phyloP scores from a whole-genome alignment of 768 basidiomycete genomes.

The Tylopilus plumbeoviolaceoides region DNA sequence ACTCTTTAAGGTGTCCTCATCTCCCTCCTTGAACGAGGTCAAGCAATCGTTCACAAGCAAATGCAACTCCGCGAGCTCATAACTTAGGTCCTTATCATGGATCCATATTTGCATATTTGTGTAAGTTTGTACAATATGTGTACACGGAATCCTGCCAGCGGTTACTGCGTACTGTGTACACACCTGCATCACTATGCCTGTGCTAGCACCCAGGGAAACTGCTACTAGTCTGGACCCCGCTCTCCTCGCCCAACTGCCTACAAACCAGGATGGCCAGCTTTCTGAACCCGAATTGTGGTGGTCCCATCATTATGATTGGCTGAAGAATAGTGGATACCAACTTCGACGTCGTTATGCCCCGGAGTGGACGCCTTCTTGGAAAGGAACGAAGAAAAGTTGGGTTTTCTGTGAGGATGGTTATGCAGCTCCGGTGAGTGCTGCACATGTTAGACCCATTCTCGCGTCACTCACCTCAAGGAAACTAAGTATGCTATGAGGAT shows the following conservation, averaged over 20 bases:
- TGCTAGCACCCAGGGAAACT: neutral
- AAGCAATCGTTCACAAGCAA: neutral
- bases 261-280: neutral
- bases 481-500: too few species aligned
- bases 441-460: too few species aligned
- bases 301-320: conserved; percentile 7
- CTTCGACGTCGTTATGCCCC: conserved; percentile 20
- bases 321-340: conserved; percentile 13
- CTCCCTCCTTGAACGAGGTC: neutral
- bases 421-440: neutral
- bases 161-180: too few species aligned
- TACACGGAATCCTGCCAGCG: too few species aligned
- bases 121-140: neutral
- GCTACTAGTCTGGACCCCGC: neutral
- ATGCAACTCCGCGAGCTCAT: conserved; percentile 1
- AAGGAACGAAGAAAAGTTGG: neutral
- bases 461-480: too few species aligned
- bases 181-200: neutral
- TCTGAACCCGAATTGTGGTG: conserved; percentile 9
- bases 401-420: neutral
- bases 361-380: conserved; percentile 20
- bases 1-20: neutral
- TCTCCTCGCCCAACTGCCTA: too few species aligned
- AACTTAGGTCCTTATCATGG: conserved; percentile 4
- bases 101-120: conserved; percentile 12